Conservation (phyloP, 2,329 filamentous ascomycete species). For the Fusarium udum region DNA sequence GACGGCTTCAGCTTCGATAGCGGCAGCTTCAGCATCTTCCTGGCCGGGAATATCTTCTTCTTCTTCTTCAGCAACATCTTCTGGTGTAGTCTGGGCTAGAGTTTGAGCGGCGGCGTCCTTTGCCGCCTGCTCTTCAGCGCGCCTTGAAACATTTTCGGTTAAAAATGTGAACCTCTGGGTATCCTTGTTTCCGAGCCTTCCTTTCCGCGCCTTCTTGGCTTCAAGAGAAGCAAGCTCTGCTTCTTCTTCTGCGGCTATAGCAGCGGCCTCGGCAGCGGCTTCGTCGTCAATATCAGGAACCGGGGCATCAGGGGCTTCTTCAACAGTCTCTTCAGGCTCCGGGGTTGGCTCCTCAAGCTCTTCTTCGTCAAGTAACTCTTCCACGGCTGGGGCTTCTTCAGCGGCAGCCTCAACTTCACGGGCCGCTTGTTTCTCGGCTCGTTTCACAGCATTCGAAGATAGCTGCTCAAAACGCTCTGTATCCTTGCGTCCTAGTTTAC, state of each 20-base stretch:
- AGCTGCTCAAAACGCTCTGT: constrained; percentile 34
- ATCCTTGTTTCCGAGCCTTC: constrained; percentile 56
- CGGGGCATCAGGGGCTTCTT: constrained; percentile 5
- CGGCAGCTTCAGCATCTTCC: constrained; percentile 30
- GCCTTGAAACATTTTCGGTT: constrained; percentile 47
- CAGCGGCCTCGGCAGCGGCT: constrained; percentile 18
- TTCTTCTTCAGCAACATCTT: constrained; percentile 39
- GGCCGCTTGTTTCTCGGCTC: constrained; percentile 30
- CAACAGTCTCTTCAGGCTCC: constrained; percentile 11
- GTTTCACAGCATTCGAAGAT: constrained; percentile 25
- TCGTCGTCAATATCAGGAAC: constrained; percentile 11
- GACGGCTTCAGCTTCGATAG: constrained; percentile 1
- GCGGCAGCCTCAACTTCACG: constrained; percentile 33
- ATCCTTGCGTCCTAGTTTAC: constrained; percentile 40
- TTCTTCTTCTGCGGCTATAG: constrained; percentile 45
- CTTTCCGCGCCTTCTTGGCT: constrained; percentile 61
- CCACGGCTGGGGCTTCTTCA: constrained; percentile 4
- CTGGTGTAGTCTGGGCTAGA: constrained; percentile 17
- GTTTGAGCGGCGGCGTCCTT: constrained; percentile 47
- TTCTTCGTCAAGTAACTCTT: constrained; percentile 1
- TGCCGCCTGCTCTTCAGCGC: constrained; percentile 49
- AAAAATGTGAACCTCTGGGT: constrained; percentile 55
- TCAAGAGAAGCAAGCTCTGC: constrained; percentile 54
- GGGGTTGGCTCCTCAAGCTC: constrained; percentile 12
- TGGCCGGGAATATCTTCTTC: constrained; percentile 13